Percentiles rank a stretch among this genome's conserved stretches.
phyloP scores from a whole-genome alignment of 2,329 filamentous ascomycete species.

The Lomentospora prolificans region DNA sequence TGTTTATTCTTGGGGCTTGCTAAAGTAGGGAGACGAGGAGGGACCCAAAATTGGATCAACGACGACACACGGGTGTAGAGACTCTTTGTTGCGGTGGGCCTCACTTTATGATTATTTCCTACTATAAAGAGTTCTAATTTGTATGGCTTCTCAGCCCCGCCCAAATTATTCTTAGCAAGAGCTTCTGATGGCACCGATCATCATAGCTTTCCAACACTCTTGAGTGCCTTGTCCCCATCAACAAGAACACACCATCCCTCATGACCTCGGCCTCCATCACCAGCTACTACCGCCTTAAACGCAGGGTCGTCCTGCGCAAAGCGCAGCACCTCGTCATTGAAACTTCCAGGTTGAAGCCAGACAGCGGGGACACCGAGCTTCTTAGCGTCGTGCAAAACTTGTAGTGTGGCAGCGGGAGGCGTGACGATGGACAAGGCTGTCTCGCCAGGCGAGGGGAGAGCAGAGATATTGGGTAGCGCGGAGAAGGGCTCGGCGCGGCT shows the following conservation, averaged over 20 bases:
- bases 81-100: too few relatives aligned
- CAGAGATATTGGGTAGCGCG: conserved; percentile 55
- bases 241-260: conserved; percentile 86
- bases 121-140: too few relatives aligned
- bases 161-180: too few relatives aligned
- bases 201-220: conserved; percentile 43
- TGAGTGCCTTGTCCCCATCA: conserved; percentile 61
- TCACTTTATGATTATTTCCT: too few relatives aligned
- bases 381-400: conserved; percentile 69
- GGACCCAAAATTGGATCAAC: too few relatives aligned
- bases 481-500: conserved; percentile 39
- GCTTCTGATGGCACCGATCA: too few relatives aligned
- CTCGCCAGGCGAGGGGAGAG: conserved; percentile 54
- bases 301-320: conserved; percentile 50
- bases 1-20: too few relatives aligned
- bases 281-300: conserved; percentile 63
- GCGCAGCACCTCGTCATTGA: conserved; percentile 62
- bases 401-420: conserved; percentile 65
- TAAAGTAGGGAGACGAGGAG: too few relatives aligned
- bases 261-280: conserved; percentile 50
- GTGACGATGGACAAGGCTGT: conserved; percentile 84
- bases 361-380: conserved; percentile 62
- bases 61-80: too few relatives aligned
- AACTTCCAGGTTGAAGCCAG: conserved; percentile 88
- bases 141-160: too few relatives aligned